phyloP scores from a whole-genome alignment of 2,329 filamentous ascomycete genomes.

The Botryotinia calthae region DNA sequence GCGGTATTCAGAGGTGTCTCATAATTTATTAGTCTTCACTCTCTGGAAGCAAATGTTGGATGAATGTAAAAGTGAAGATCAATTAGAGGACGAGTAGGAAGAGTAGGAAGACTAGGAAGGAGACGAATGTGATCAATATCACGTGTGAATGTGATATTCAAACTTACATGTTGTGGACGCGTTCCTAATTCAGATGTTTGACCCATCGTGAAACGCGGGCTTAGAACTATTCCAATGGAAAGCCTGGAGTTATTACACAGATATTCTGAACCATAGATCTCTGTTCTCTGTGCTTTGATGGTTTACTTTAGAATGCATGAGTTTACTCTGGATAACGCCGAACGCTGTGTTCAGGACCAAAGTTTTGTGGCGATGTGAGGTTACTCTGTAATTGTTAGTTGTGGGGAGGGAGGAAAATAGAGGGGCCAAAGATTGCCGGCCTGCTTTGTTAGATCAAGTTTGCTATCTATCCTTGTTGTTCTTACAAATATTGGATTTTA shows the following conservation, averaged over 20 bases:
- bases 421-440: background rate
- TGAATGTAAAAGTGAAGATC: background rate
- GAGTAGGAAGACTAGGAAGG: background rate
- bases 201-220: background rate
- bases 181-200: background rate
- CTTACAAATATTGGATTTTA: background rate
- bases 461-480: background rate
- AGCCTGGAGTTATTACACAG: background rate
- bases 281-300: background rate
- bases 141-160: conserved; percentile 10
- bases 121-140: background rate
- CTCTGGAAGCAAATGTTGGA: rapidly evolving
- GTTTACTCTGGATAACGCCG: background rate
- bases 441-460: background rate
- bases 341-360: background rate
- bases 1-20: conserved; percentile 14
- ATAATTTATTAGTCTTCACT: background rate
- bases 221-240: background rate
- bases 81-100: background rate
- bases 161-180: conserved; percentile 4
- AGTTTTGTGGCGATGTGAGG: background rate
- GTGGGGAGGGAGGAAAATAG: background rate
- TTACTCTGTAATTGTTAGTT: background rate
- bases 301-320: background rate
- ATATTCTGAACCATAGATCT: background rate